These are phyloP conservation scores for Cordia subcordata DNA, from an alignment of 257 asterid genomes.

Conservation along the genomic window DNA sequence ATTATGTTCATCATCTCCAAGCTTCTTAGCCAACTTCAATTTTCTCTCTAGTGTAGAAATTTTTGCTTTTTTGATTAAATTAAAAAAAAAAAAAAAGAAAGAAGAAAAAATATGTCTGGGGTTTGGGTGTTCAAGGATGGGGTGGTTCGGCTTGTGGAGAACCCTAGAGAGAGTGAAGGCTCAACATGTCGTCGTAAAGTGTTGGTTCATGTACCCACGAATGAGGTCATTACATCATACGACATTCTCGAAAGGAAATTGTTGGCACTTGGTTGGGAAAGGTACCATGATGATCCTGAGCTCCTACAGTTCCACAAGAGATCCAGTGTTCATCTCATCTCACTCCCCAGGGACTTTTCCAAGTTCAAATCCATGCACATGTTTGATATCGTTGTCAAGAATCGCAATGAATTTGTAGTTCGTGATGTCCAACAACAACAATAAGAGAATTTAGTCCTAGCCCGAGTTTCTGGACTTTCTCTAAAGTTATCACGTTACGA, in stretches of 20 bases:
- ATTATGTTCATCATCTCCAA: too few relatives aligned
- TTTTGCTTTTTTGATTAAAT: conserved; percentile 4
- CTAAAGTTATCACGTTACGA: too few relatives aligned
- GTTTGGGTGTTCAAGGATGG: conserved; percentile 58
- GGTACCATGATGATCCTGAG: background rate
- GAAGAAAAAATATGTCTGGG: conserved; percentile 34
- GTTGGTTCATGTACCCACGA: background rate
- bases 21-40: too few relatives aligned
- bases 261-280: background rate
- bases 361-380: conserved; percentile 51
- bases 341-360: conserved; percentile 45
- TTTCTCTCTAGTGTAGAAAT: too few relatives aligned
- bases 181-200: background rate
- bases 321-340: conserved; percentile 32
- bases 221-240: background rate
- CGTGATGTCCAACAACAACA: conserved; percentile 17
- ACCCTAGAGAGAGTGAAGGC: conserved; percentile 21
- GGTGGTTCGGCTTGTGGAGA: conserved; percentile 41
- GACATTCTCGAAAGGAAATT: background rate
- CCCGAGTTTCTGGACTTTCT: too few relatives aligned
- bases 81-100: too few relatives aligned
- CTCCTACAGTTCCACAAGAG: background rate
- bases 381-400: conserved; percentile 52
- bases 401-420: conserved; percentile 43
- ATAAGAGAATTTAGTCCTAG: too few relatives aligned